A percentile compares a stretch with the other conserved stretches of the same genome.
Evolutionary conservation across 73 alveolate genomes (phyloP).

Genomic region (Paramecium biaurelia): DNA sequence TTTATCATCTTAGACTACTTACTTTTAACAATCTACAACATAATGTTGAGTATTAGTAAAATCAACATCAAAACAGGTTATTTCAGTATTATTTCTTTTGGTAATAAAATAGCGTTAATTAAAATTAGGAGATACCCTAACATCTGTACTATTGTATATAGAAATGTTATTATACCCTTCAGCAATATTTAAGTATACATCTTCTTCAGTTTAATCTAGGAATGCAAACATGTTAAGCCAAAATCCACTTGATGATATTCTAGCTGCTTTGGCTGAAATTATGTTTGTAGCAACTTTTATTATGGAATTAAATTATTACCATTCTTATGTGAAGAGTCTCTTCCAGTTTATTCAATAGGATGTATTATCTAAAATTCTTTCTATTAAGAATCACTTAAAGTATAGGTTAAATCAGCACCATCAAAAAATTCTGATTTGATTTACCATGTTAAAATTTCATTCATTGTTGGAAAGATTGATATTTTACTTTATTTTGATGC

Average conservation of each 20-base stretch:
- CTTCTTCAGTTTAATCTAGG: not conserved
- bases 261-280: not conserved
- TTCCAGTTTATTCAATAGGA: not conserved
- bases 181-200: not conserved
- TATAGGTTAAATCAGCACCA: constrained; percentile 2
- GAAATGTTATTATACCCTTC: not conserved
- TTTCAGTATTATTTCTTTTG: not conserved
- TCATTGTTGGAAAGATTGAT: not conserved
- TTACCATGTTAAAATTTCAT: not conserved
- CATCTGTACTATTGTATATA: not conserved
- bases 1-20: not conserved
- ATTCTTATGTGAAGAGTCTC: not conserved
- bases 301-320: not conserved
- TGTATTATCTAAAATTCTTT: not conserved
- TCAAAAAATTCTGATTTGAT: not conserved
- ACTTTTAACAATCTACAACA: not conserved
- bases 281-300: not conserved
- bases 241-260: not conserved
- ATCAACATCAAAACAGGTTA: not conserved
- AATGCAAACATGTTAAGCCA: not conserved
- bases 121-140: not conserved
- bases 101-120: not conserved
- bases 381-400: not conserved
- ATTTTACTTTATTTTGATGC: not conserved
- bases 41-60: not conserved